Conservation (phyloP, 1,139 yeast genomes). For the Protomyces inundatus region DNA sequence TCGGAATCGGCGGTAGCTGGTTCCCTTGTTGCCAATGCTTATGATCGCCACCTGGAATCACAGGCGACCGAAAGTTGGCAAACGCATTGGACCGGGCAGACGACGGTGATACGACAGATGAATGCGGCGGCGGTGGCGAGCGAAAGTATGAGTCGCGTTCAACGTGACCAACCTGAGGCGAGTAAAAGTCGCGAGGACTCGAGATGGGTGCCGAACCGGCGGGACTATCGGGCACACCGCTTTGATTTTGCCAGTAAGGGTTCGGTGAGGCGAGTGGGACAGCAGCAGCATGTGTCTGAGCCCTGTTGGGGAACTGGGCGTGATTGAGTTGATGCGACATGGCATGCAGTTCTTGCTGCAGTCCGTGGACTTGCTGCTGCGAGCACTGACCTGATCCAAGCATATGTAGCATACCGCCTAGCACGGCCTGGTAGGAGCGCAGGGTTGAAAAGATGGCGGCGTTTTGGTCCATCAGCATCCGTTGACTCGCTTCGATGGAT, state of each 20-base stretch:
- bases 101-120: not conserved
- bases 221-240: not conserved
- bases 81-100: not conserved
- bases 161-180: not conserved
- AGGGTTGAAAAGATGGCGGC: slow-evolving; percentile 5
- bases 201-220: not conserved
- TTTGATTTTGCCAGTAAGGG: not conserved
- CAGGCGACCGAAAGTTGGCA: not conserved
- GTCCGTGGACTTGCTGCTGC: slow-evolving; percentile 5
- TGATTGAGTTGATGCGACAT: slow-evolving; percentile 11
- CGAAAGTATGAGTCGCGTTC: not conserved
- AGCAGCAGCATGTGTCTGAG: not conserved
- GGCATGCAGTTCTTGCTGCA: slow-evolving; percentile 9
- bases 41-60: not conserved
- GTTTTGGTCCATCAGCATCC: slow-evolving; percentile 23
- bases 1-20: not conserved
- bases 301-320: slow-evolving; percentile 12
- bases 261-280: not conserved
- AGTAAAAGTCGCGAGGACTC: not conserved
- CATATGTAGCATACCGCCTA: slow-evolving; percentile 6
- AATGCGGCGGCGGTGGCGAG: not conserved
- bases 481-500: slow-evolving; percentile 17
- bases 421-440: slow-evolving; percentile 12
- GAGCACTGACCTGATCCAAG: slow-evolving; percentile 1
- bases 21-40: not conserved